Percentiles rank a stretch among this genome's conserved stretches.
Conservation (phyloP, 139 green algal species). For the Ettlia oleoabundans region DNA sequence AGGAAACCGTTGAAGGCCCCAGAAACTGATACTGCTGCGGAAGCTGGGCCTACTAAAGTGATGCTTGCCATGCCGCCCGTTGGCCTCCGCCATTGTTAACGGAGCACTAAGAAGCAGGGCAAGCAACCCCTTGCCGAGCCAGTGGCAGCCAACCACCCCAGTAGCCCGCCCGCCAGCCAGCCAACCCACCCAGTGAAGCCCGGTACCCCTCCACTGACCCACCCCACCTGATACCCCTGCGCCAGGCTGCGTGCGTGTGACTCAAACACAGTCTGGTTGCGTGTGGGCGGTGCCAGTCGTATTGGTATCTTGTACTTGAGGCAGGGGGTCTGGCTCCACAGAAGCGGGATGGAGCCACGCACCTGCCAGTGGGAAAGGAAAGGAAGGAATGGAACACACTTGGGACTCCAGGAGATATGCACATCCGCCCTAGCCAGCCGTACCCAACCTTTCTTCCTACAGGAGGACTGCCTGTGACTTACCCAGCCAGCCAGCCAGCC, state of each 20-base stretch:
- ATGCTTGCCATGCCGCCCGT: no score
- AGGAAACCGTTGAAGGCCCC: no score
- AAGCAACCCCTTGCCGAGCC: no score
- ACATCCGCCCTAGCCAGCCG: no score
- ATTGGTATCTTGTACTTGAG: conserved; percentile 95
- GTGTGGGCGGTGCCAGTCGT: conserved; percentile 51
- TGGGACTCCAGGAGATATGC: no score
- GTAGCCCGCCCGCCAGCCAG: no score
- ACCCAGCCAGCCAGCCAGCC: background rate
- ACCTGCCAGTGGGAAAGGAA: conserved; percentile 43
- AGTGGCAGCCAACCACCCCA: background rate
- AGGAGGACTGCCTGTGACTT: no score
- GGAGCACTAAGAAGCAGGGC: no score
- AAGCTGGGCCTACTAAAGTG: no score
- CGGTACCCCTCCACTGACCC: background rate
- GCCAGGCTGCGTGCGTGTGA: conserved; percentile 44
- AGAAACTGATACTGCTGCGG: no score
- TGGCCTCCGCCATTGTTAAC: no score
- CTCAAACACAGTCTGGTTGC: conserved; percentile 46
- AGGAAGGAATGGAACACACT: background rate
- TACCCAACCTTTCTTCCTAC: no score
- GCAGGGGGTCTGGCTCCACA: conserved; percentile 88
- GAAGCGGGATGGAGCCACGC: conserved; percentile 83
- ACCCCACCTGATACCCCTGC: background rate
- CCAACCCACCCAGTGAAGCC: background rate